Percentiles rank a stretch among this genome's conserved stretches.
Evolutionary conservation across 2,329 filamentous ascomycete species (phyloP).

Genomic region (Arthrocladium fulminans): DNA sequence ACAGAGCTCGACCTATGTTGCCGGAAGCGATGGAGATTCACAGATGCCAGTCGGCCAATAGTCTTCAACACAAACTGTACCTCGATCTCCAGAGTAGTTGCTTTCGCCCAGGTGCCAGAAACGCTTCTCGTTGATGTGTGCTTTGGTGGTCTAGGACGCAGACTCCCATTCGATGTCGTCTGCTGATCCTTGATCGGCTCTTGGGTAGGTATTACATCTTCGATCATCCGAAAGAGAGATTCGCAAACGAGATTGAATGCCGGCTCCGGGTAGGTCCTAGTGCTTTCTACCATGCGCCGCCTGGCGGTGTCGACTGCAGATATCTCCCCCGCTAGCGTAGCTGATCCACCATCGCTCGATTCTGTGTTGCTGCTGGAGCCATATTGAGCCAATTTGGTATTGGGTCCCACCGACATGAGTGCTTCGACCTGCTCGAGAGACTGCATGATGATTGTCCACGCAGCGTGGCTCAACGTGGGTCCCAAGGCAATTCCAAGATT

Average conservation of each 20-base stretch:
- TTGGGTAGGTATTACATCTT: not conserved
- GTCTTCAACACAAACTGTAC: slow-evolving; percentile 57
- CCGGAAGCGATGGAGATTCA: slow-evolving; percentile 68
- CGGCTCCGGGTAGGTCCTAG: slow-evolving; percentile 75
- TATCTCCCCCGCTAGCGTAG: slow-evolving; percentile 70
- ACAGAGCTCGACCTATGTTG: slow-evolving; percentile 56
- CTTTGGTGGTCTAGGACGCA: slow-evolving; percentile 33
- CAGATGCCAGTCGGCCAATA: slow-evolving; percentile 60
- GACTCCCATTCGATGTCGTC: slow-evolving; percentile 15
- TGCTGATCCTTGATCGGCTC: slow-evolving; percentile 16
- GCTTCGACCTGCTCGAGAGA: slow-evolving; percentile 89
- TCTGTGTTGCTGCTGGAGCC: not conserved
- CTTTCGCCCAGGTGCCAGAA: slow-evolving; percentile 33
- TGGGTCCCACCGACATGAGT: slow-evolving; percentile 53
- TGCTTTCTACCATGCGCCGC: slow-evolving; percentile 80
- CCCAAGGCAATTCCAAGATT: slow-evolving; percentile 92
- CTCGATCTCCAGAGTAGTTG: slow-evolving; percentile 36
- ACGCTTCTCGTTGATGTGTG: slow-evolving; percentile 34
- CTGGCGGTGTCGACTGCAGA: slow-evolving; percentile 83
- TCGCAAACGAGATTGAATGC: slow-evolving; percentile 69
- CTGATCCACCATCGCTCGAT: slow-evolving; percentile 29
- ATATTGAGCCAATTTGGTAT: not conserved
- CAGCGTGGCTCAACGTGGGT: slow-evolving; percentile 64
- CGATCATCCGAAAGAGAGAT: slow-evolving; percentile 65
- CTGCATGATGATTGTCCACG: slow-evolving; percentile 87